Evolutionary conservation across 2,329 filamentous ascomycete species (phyloP).

Genomic region (Colletotrichum brevisporum): DNA sequence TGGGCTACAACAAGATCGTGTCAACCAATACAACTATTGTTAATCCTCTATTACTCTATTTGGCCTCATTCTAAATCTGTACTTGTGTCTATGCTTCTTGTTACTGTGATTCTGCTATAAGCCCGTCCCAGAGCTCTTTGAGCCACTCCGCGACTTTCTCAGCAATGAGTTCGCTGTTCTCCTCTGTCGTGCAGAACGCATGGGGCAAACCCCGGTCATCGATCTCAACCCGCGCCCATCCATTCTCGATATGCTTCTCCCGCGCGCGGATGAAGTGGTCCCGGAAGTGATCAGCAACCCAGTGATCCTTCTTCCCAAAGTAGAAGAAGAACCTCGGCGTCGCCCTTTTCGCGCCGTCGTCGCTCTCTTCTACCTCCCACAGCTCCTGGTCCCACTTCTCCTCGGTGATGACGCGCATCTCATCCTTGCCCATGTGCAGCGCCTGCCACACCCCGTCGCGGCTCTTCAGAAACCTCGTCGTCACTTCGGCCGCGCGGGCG

Average conservation of each 20-base stretch:
- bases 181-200: constrained; percentile 67
- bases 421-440: constrained; percentile 70
- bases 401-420: constrained; percentile 71
- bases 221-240: constrained; percentile 64
- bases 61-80: neutral
- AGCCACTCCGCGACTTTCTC: constrained; percentile 33
- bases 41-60: constrained; percentile 24
- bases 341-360: constrained; percentile 24
- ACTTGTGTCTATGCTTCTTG: too few species aligned
- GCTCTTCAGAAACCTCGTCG: constrained; percentile 68
- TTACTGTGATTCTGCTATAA: neutral
- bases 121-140: constrained; percentile 32
- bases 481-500: constrained; percentile 62
- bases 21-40: constrained; percentile 17
- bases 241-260: constrained; percentile 50
- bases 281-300: constrained; percentile 70
- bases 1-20: constrained; percentile 6
- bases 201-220: constrained; percentile 71
- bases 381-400: constrained; percentile 72
- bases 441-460: constrained; percentile 72
- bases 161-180: constrained; percentile 36
- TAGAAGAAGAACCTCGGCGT: constrained; percentile 70
- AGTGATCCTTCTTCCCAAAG: constrained; percentile 73
- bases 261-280: constrained; percentile 68
- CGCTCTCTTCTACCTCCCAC: constrained; percentile 60